Evolutionary conservation across 179 eudicot genomes (phyloP), one percentile per base, ranked within the genome.

Genomic region (Heliamphora pulchella): DNA sequence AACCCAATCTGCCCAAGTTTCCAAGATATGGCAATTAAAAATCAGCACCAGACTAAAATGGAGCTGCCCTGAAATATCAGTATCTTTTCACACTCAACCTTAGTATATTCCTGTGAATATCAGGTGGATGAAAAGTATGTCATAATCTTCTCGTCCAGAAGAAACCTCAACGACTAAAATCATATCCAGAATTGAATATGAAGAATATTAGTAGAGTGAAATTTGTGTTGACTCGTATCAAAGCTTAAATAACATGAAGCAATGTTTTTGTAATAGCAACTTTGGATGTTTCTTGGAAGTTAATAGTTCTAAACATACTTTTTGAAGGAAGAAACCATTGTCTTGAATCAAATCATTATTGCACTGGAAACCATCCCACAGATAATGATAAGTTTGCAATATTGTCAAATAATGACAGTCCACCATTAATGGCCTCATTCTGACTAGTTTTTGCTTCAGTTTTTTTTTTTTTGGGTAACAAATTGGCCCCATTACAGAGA

Each of bases 251-350:
- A 14, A 20, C 6, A 44, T n/a, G 57, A 11, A 71, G 31, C 9
- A 70, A 46, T 47, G 31, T 4, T 47, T 70, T n/a, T 47, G 10
- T 17, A 8, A 70, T 5, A 70, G 72, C 51, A 43, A 68, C 20
- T 68, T 68, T 3, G 1, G 22, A 68, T 14, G 72, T 15, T 46
- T 55, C 55, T 71, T 71, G 17, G 74, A 71, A 47, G n/a, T n/a
- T 71, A 9, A 46, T 46, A 47, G 55, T 44, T 43, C 17, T 41
- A 43, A 14, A 17, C 51, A 15, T 69, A 55, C 22, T 43, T 69
- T 69, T 11, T 44, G 20, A 69, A 69, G 73, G 53, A 9, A 44
- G 73, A 44, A 69, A 44, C 11, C 73, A 69, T 43, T 69, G 73
- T 71, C 74, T 53, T 8, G 31, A 48, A 71, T 47, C 55, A 9